Evolutionary conservation across 177 flowering plant genomes (phyloP).

Genomic region (Telopea speciosissima): DNA sequence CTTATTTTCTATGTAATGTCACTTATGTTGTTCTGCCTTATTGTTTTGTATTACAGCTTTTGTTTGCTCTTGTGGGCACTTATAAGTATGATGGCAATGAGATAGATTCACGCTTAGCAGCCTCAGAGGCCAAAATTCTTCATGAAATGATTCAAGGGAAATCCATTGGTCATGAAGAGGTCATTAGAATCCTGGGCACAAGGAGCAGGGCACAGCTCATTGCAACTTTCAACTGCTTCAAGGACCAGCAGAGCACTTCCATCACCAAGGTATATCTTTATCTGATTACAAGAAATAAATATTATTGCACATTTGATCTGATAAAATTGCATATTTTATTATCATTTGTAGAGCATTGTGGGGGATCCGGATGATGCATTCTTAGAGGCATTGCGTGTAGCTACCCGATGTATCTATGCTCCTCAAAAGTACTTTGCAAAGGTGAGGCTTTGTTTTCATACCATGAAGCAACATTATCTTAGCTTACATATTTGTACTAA

Average conservation of each 20-base stretch:
- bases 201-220: constrained; percentile 71
- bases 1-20: background rate
- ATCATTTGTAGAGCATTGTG: constrained; percentile 29
- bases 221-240: constrained; percentile 63
- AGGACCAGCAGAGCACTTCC: constrained; percentile 48
- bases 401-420: constrained; percentile 41
- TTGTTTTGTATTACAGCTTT: constrained; percentile 37
- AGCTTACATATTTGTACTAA: background rate
- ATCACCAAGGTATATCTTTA: constrained; percentile 55
- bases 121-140: constrained; percentile 57
- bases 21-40: too few relatives aligned
- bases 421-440: constrained; percentile 58
- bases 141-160: constrained; percentile 39
- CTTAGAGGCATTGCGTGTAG: constrained; percentile 30
- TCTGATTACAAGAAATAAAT: too few relatives aligned
- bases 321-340: too few relatives aligned
- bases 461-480: background rate
- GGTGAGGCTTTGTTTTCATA: constrained; percentile 21
- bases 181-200: constrained; percentile 57
- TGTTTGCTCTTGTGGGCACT: constrained; percentile 53
- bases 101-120: constrained; percentile 40
- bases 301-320: too few relatives aligned
- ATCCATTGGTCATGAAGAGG: constrained; percentile 48
- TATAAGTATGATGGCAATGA: constrained; percentile 61
- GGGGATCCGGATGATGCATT: constrained; percentile 31